Evolutionary conservation across 306 rosid species (phyloP).

Genomic region (Urtica urens): DNA sequence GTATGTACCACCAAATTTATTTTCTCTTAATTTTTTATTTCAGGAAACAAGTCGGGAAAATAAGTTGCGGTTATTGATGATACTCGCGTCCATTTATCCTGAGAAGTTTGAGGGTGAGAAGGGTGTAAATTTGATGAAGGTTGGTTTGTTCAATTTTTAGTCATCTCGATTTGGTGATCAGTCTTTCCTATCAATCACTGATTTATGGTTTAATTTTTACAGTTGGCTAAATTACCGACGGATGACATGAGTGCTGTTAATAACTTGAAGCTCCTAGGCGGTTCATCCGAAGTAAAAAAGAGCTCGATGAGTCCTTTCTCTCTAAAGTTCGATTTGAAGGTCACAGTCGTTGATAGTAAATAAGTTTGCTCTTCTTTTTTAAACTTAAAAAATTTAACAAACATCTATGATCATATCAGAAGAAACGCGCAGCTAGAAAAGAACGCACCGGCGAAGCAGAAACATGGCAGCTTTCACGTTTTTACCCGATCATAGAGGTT

Average conservation of each 20-base stretch:
- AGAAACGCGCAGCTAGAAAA: conserved; percentile 73
- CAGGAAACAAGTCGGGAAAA: conserved; percentile 83
- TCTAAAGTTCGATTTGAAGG: conserved; percentile 89
- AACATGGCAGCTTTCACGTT: conserved; percentile 81
- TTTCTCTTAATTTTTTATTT: conserved; percentile 13
- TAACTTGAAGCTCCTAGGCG: conserved; percentile 70
- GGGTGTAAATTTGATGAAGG: conserved; percentile 85
- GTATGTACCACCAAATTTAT: too few species aligned
- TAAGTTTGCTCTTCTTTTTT: neutral
- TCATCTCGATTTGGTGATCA: conserved; percentile 5
- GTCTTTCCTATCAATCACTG: conserved; percentile 1
- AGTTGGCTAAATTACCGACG: conserved; percentile 59
- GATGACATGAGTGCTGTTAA: conserved; percentile 68
- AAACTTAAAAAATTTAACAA: conserved; percentile 19
- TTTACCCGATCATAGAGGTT: conserved; percentile 94
- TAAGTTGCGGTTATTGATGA: conserved; percentile 87
- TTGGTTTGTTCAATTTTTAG: conserved; percentile 18
- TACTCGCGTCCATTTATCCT: conserved; percentile 86
- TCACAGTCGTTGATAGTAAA: conserved; percentile 13
- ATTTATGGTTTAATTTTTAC: conserved; percentile 11
- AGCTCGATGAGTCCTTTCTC: conserved; percentile 40
- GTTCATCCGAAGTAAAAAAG: conserved; percentile 56
- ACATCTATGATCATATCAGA: conserved; percentile 40
- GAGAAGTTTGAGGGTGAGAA: conserved; percentile 91
- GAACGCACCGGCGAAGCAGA: conserved; percentile 70